Percentiles rank a stretch among this genome's conserved stretches.
phyloP scores from a whole-genome alignment of 2,329 filamentous ascomycete genomes.

The Trichoderma polysporum region DNA sequence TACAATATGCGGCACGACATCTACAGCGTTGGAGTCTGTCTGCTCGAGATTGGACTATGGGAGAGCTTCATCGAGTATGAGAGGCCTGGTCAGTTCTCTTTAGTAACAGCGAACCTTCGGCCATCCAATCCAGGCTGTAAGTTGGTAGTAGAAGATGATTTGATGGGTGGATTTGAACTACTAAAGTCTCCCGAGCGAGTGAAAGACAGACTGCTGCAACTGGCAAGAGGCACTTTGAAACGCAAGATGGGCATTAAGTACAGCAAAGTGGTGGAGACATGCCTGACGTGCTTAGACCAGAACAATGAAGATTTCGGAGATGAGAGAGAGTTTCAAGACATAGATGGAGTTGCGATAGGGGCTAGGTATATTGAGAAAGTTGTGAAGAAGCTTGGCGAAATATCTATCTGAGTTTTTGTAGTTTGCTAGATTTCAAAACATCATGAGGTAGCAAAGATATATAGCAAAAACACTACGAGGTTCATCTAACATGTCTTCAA shows the following conservation, averaged over 20 bases:
- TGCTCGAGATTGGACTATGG: slow-evolving; percentile 45
- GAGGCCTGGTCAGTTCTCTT: not conserved
- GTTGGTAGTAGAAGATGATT: not conserved
- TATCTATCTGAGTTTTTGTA: not conserved
- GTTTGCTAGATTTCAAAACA: not conserved
- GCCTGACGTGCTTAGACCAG: slow-evolving; percentile 35
- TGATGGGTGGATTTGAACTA: not conserved
- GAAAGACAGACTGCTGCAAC: slow-evolving; percentile 22
- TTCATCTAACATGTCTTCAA: no score
- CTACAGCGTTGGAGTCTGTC: slow-evolving; percentile 45
- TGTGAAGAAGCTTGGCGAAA: not conserved
- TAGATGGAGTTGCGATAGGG: slow-evolving; percentile 33
- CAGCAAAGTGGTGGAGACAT: slow-evolving; percentile 35
- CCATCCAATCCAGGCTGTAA: not conserved
- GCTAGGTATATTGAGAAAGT: slow-evolving; percentile 35
- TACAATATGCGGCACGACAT: slow-evolving; percentile 50
- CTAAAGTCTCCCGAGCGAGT: not conserved
- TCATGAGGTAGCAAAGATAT: no score
- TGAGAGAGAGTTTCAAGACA: slow-evolving; percentile 31
- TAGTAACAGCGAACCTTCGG: not conserved
- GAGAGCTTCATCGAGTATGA: slow-evolving; percentile 35
- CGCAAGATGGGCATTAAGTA: slow-evolving; percentile 35
- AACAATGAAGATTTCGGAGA: slow-evolving; percentile 33
- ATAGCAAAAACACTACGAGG: no score
- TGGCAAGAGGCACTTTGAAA: slow-evolving; percentile 33